Base-by-base conservation (phyloP, 2,329 filamentous ascomycete species). In the Macroventuria anomochaeta region DNA sequence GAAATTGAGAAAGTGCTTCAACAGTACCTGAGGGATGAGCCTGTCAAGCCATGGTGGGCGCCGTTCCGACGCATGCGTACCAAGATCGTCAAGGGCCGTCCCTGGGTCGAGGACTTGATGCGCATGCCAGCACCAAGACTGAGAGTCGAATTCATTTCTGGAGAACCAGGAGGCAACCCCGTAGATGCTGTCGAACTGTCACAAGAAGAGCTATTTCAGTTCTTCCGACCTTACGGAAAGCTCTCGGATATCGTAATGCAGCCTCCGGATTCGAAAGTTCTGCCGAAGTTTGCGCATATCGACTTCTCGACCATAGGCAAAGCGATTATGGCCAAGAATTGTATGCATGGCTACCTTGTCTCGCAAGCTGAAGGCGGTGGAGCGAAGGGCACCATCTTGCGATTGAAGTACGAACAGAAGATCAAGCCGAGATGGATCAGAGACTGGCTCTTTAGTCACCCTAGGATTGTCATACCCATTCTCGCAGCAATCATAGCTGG, bases 81-180 rank as follows among this genome's bases (percentile, higher is more conserved):
- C 1, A 87, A 86, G 20, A 78, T 92, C 6, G 95, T 99, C 2
- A 81, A 85, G 49, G 95, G 95, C 8, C 85, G 87, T 18, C 95
- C 95, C 0, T 99, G 95, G 95, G 83, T 97, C 2, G 95, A 97
- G 69, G 95, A 99, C 70, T 78, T 99, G 23, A 89, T 91, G 63
- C 85, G 92, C 6, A 87, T 92, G 43, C 95, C 95, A 0, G 91
- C 87, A 52, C 81, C 81, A 33, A 83, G 90, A 23, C 68, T 99
- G 31, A 89, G 86, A 63, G 86, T 97, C 18, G 93, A 97, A 69
- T 97, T 97, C 60, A 82, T 93, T 7, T 85, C 92, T 3, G 83
- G 85, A 0, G 82, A 83, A 21, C 83, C 90, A 0, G 91, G 90
- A n/a, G 82, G 80, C 1, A 84, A 90, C 0, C 90, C 89, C 17